phyloP scores from a whole-genome alignment of 192 early-diverging fungal genomes.

The Radiomyces spectabilis region DNA sequence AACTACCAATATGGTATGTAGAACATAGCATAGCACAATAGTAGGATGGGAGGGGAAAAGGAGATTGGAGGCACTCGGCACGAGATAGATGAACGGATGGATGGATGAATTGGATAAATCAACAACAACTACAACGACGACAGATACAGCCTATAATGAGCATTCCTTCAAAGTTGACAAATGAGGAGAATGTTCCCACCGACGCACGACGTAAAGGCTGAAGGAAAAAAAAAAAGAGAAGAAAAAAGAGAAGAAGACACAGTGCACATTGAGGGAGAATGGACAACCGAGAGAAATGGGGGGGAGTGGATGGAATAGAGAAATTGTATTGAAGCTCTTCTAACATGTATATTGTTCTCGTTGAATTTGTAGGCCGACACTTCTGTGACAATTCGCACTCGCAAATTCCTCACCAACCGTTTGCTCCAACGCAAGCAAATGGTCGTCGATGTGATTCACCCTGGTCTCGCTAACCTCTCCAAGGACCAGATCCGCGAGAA shows the following conservation, averaged over 20 bases:
- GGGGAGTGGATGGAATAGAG: background rate
- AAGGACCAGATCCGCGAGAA: conserved; percentile 90
- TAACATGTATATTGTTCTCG: background rate
- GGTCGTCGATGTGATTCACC: conserved; percentile 95
- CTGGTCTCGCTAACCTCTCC: conserved; percentile 86
- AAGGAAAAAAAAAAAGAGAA: conserved; percentile 2
- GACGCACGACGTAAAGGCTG: background rate
- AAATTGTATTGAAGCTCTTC: background rate
- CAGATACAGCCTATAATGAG: too few relatives aligned
- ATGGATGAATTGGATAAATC: conserved; percentile 4
- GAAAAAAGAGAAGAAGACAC: background rate
- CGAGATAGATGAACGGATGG: conserved; percentile 10
- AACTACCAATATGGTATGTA: conserved; percentile 1
- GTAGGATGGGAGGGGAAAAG: background rate
- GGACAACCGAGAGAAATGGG: background rate
- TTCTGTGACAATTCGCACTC: conserved; percentile 91
- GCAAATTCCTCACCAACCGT: conserved; percentile 99
- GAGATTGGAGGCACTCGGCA: too few relatives aligned
- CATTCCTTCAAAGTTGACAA: too few relatives aligned
- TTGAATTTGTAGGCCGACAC: conserved; percentile 20
- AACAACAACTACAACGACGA: too few relatives aligned
- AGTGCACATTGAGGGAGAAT: too few relatives aligned
- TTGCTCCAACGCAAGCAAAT: conserved; percentile 96
- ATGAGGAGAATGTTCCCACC: too few relatives aligned
- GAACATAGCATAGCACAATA: background rate